phyloP scores from a whole-genome alignment of 495 filamentous ascomycete species.

The Astrothelium macrocarpum region DNA sequence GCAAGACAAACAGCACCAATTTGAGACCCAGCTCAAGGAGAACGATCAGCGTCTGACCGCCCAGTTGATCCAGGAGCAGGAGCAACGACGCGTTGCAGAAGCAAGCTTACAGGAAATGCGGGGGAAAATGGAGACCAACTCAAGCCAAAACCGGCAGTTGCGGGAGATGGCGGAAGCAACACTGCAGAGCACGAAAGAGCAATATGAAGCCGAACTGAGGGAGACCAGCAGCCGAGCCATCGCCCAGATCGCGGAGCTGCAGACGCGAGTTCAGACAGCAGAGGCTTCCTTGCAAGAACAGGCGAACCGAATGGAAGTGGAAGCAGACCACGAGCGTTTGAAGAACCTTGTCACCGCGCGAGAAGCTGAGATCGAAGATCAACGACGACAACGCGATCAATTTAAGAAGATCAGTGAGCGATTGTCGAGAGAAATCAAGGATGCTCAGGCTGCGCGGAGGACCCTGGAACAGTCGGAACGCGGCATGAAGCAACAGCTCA shows the following conservation, averaged over 20 bases:
- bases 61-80: too few relatives aligned
- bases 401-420: background rate
- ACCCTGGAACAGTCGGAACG: background rate
- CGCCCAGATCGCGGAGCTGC: background rate
- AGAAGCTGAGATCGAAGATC: background rate
- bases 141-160: too few relatives aligned
- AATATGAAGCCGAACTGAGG: background rate
- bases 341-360: too few relatives aligned
- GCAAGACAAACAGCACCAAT: too few relatives aligned
- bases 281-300: background rate
- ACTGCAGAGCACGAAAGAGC: background rate
- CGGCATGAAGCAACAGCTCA: too few relatives aligned
- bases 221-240: background rate
- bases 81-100: too few relatives aligned
- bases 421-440: background rate
- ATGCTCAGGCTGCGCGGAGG: background rate
- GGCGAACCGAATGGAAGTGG: background rate
- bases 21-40: too few relatives aligned
- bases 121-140: too few relatives aligned
- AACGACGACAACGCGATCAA: background rate
- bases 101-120: too few relatives aligned
- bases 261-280: background rate
- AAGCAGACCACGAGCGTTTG: background rate
- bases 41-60: too few relatives aligned
- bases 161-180: background rate